Conservation (phyloP, 176 grass and related monocot species). For the Eleusine coracana region DNA sequence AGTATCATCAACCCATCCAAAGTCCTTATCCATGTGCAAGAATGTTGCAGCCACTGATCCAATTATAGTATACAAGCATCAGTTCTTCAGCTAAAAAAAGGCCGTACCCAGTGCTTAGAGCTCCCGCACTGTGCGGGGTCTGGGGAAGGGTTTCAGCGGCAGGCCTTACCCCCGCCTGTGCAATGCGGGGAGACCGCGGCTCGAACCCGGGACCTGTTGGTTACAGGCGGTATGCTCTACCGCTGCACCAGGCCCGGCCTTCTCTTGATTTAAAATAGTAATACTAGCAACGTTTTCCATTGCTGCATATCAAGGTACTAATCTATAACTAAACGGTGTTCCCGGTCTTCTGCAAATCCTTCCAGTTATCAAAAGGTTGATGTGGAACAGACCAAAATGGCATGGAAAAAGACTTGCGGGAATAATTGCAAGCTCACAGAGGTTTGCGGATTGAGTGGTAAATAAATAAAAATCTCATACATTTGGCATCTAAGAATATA, state of each 20-base stretch:
- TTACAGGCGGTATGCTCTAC: too few relatives aligned
- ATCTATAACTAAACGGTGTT: background rate
- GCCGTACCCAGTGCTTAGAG: too few relatives aligned
- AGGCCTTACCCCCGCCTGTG: too few relatives aligned
- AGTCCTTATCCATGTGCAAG: background rate
- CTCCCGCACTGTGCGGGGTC: too few relatives aligned
- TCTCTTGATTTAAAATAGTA: background rate
- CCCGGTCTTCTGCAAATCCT: background rate
- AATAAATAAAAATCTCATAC: background rate
- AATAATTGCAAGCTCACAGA: too few relatives aligned
- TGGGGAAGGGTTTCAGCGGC: too few relatives aligned
- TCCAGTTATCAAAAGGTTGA: background rate
- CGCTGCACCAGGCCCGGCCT: too few relatives aligned
- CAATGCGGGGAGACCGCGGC: too few relatives aligned
- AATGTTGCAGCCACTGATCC: background rate
- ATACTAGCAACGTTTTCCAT: background rate
- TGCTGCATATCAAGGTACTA: background rate
- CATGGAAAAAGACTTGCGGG: too few relatives aligned
- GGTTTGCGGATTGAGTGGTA: too few relatives aligned
- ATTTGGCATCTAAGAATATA: background rate
- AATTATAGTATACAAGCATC: too few relatives aligned
- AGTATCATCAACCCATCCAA: background rate
- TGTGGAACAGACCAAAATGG: background rate
- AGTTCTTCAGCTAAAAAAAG: background rate
- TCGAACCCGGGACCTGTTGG: too few relatives aligned